phyloP scores from a whole-genome alignment of 192 early-diverging fungal genomes.

The Entomortierella lignicola region DNA sequence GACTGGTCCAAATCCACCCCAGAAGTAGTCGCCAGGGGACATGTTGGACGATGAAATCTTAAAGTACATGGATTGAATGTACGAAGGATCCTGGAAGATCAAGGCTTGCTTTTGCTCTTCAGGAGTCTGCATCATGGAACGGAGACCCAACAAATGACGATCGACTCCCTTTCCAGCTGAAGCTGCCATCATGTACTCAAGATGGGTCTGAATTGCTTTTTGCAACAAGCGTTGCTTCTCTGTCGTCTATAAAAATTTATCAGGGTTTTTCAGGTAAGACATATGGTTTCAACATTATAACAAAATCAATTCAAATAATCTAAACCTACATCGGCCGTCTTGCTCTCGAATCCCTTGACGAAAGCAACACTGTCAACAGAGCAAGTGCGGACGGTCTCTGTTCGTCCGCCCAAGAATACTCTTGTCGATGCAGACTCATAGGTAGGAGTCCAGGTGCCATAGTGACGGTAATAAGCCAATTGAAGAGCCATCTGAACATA shows the following conservation, averaged over 20 bases:
- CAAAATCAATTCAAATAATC: neutral
- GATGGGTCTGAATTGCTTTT: slow-evolving; percentile 76
- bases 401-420: slow-evolving; percentile 84
- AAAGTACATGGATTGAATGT: slow-evolving; percentile 81
- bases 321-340: slow-evolving; percentile 58
- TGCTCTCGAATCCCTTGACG: slow-evolving; percentile 79
- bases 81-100: slow-evolving; percentile 88
- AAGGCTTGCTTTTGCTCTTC: slow-evolving; percentile 70
- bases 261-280: no score
- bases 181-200: slow-evolving; percentile 81
- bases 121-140: slow-evolving; percentile 70
- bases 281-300: no score
- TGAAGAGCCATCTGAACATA: slow-evolving; percentile 94
- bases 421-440: slow-evolving; percentile 85
- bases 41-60: slow-evolving; percentile 85
- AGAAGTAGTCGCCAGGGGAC: slow-evolving; percentile 75
- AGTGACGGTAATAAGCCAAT: slow-evolving; percentile 80
- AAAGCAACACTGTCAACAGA: slow-evolving; percentile 84
- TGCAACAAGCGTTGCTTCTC: slow-evolving; percentile 68
- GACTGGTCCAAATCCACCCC: slow-evolving; percentile 89
- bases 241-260: slow-evolving; percentile 14
- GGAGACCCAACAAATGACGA: slow-evolving; percentile 90
- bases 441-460: slow-evolving; percentile 75
- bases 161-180: slow-evolving; percentile 85
- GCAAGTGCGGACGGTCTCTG: slow-evolving; percentile 91